A percentile compares a stretch with the other conserved stretches of the same genome.
Evolutionary conservation across 805 yeast genomes (phyloP).

Genomic region (Brettanomyces bruxellensis): DNA sequence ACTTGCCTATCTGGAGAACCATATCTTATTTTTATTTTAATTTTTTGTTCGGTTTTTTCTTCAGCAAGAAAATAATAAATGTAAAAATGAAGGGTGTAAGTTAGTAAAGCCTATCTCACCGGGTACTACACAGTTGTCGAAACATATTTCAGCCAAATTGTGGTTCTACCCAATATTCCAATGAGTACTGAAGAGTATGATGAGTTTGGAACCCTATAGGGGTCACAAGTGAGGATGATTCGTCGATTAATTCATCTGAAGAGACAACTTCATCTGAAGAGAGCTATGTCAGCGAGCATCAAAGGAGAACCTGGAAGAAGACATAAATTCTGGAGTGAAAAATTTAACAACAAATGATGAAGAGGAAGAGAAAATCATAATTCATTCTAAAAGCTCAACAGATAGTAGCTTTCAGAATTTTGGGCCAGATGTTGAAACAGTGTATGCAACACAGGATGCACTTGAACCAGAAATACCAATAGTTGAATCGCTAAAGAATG

Average conservation of each 20-base stretch:
- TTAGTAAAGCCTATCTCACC: too few relatives aligned
- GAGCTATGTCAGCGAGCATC: conserved; percentile 1
- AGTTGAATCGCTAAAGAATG: conserved; percentile 40
- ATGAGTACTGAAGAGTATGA: conserved; percentile 52
- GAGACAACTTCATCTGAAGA: conserved; percentile 7
- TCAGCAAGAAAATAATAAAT: too few relatives aligned
- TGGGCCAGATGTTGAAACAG: conserved; percentile 58
- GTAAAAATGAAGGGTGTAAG: too few relatives aligned
- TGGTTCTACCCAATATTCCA: too few relatives aligned
- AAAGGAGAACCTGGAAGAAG: conserved; percentile 5
- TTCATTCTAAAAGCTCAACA: conserved; percentile 10
- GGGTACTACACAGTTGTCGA: too few relatives aligned
- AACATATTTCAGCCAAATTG: too few relatives aligned
- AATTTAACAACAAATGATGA: conserved; percentile 21
- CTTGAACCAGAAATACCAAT: conserved; percentile 50
- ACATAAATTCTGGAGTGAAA: conserved; percentile 6
- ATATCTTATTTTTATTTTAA: too few relatives aligned
- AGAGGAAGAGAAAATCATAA: conserved; percentile 37
- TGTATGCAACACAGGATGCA: conserved; percentile 41
- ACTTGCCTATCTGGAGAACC: too few relatives aligned
- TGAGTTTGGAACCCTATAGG: conserved; percentile 70
- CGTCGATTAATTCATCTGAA: conserved; percentile 3
- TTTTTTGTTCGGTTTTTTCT: too few relatives aligned
- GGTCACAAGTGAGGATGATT: conserved; percentile 26
- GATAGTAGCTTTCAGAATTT: conserved; percentile 25